These are phyloP conservation scores for Spiromastix sp. DNA, from an alignment of 2,329 filamentous ascomycete genomes.

Conservation along the genomic window DNA sequence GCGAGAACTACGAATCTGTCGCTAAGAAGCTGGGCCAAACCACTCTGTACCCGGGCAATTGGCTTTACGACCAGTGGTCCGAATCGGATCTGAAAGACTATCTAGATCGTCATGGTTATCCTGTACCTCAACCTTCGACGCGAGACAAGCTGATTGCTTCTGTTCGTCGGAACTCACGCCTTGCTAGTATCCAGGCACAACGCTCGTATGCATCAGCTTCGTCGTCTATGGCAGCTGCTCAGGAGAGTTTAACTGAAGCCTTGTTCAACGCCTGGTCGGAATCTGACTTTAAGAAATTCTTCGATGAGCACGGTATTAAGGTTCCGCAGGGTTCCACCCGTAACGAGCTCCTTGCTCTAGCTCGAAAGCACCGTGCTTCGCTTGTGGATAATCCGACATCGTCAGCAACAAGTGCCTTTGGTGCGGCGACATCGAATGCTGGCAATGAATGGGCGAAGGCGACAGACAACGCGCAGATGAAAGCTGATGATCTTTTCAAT, in stretches of 20 bases:
- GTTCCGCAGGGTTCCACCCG: constrained; percentile 86
- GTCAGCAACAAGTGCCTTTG: constrained; percentile 41
- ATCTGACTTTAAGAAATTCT: constrained; percentile 80
- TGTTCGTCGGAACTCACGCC: constrained; percentile 80
- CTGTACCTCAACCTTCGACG: constrained; percentile 69
- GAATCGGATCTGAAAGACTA: constrained; percentile 90
- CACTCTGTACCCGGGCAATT: constrained; percentile 80
- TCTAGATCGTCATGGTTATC: constrained; percentile 80
- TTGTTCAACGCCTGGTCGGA: constrained; percentile 88
- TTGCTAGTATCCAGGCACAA: constrained; percentile 61
- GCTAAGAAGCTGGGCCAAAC: constrained; percentile 71
- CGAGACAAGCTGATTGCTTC: constrained; percentile 82
- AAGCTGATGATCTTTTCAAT: constrained; percentile 58
- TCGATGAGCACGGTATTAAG: constrained; percentile 78
- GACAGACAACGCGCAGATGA: constrained; percentile 56
- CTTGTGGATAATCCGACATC: constrained; percentile 21
- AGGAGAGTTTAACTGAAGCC: constrained; percentile 67
- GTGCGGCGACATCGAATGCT: constrained; percentile 63
- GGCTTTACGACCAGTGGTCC: constrained; percentile 85
- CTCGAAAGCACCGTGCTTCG: constrained; percentile 76
- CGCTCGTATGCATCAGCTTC: constrained; percentile 51
- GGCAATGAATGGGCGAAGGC: constrained; percentile 68
- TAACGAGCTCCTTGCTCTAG: constrained; percentile 81
- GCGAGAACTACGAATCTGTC: constrained; percentile 67
- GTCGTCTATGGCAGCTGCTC: constrained; percentile 57